phyloP scores from a whole-genome alignment of 2,329 filamentous ascomycete species.

The Paradendryphiella salina region DNA sequence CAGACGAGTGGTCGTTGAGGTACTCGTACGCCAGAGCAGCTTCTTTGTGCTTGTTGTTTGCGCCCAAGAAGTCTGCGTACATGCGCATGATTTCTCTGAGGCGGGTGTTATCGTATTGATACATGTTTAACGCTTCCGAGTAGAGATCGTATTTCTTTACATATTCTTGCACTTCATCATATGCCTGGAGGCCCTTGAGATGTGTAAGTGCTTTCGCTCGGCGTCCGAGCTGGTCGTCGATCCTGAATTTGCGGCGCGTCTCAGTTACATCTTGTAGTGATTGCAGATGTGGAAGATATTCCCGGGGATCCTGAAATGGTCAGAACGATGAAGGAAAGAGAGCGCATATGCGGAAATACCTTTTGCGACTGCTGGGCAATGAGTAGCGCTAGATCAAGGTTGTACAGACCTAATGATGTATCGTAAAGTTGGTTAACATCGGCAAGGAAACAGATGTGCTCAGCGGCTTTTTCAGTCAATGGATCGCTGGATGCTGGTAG shows the following conservation, averaged over 20 bases:
- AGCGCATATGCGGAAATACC: slow-evolving; percentile 33
- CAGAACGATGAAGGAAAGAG: not conserved
- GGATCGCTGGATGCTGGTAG: slow-evolving; percentile 46
- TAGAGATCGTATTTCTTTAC: slow-evolving; percentile 80
- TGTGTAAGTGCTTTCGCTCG: slow-evolving; percentile 76
- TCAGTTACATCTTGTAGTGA: slow-evolving; percentile 74
- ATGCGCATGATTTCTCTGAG: slow-evolving; percentile 71
- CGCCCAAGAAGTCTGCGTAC: slow-evolving; percentile 78
- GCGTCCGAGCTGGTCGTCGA: slow-evolving; percentile 84
- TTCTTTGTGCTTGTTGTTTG: slow-evolving; percentile 76
- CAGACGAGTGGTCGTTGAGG: slow-evolving; percentile 71
- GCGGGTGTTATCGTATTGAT: slow-evolving; percentile 75
- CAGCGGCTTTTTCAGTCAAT: slow-evolving; percentile 83
- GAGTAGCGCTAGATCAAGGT: slow-evolving; percentile 84
- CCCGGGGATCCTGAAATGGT: slow-evolving; percentile 69
- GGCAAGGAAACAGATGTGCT: slow-evolving; percentile 96
- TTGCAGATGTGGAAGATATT: slow-evolving; percentile 94
- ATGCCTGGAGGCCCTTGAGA: slow-evolving; percentile 71
- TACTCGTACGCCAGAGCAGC: slow-evolving; percentile 91
- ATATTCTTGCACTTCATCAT: slow-evolving; percentile 79
- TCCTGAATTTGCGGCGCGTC: slow-evolving; percentile 74
- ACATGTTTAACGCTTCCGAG: slow-evolving; percentile 73
- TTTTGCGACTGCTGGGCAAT: slow-evolving; percentile 96
- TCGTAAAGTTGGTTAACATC: slow-evolving; percentile 93
- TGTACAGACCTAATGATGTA: slow-evolving; percentile 84